These are phyloP conservation scores for Geotrichum histeridarum DNA, from an alignment of 1,139 yeast species.

Conservation along the genomic window DNA sequence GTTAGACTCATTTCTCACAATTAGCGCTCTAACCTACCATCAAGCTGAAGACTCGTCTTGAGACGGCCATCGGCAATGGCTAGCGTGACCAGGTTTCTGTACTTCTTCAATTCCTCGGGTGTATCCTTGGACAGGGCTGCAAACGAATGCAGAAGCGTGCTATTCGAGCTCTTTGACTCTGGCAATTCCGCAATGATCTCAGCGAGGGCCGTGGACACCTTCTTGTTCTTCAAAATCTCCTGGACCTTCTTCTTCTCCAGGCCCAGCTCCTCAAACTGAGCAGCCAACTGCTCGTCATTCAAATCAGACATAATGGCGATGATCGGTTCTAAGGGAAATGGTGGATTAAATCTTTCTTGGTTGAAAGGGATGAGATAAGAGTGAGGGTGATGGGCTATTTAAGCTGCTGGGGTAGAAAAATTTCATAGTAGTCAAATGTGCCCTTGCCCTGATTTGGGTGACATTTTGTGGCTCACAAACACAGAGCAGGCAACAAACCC, in stretches of 20 bases:
- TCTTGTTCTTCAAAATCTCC: conserved; percentile 79
- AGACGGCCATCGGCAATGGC: conserved; percentile 63
- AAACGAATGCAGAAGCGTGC: conserved; percentile 66
- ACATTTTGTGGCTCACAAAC: conserved; percentile 5
- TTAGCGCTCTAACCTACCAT: conserved; percentile 24
- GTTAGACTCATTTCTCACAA: neutral
- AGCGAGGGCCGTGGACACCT: conserved; percentile 66
- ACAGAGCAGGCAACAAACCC: neutral
- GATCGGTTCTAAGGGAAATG: neutral
- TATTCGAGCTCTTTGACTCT: conserved; percentile 45
- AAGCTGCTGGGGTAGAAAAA: no score
- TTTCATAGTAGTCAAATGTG: no score
- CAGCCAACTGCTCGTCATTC: conserved; percentile 43
- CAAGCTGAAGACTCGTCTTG: conserved; percentile 64
- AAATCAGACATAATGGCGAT: conserved; percentile 21
- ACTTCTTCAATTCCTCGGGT: conserved; percentile 27
- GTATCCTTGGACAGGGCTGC: conserved; percentile 48
- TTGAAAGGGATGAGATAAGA: neutral
- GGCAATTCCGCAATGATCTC: conserved; percentile 49
- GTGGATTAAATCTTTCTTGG: neutral
- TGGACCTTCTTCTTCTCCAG: conserved; percentile 39
- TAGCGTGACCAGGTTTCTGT: conserved; percentile 50
- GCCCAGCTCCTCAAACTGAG: conserved; percentile 57
- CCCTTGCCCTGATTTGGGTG: conserved; percentile 1
- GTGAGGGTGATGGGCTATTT: neutral